Conservation (phyloP, 1,139 yeast genomes). For the Candida sp. region DNA sequence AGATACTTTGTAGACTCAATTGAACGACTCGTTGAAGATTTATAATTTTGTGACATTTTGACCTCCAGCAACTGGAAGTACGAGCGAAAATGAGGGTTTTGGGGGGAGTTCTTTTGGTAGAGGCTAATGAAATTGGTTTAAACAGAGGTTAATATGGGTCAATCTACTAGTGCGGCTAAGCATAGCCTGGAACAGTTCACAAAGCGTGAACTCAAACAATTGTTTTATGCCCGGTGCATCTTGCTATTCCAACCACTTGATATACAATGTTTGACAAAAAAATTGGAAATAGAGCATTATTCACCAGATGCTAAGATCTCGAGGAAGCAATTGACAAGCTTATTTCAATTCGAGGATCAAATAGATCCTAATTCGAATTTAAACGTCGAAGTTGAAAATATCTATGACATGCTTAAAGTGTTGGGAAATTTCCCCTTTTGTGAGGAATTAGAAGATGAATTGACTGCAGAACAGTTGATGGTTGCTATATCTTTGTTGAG, state of each 20-base stretch:
- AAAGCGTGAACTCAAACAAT: slow-evolving; percentile 14
- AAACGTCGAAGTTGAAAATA: slow-evolving; percentile 9
- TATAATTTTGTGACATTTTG: no score
- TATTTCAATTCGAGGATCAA: slow-evolving; percentile 13
- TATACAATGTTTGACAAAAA: slow-evolving; percentile 16
- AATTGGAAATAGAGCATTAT: slow-evolving; percentile 8
- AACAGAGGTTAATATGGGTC: slow-evolving; percentile 13
- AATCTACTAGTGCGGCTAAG: slow-evolving; percentile 13
- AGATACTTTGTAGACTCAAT: no score
- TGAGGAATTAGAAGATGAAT: slow-evolving; percentile 10
- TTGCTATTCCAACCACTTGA: slow-evolving; percentile 22
- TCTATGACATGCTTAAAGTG: slow-evolving; percentile 22
- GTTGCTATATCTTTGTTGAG: slow-evolving; percentile 22
- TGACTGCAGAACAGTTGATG: slow-evolving; percentile 22
- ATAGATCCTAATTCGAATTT: slow-evolving; percentile 5
- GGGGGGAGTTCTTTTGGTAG: background rate
- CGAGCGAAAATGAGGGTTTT: background rate
- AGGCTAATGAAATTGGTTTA: background rate
- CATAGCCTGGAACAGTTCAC: slow-evolving; percentile 12
- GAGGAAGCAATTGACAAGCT: slow-evolving; percentile 18
- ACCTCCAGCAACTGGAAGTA: no score
- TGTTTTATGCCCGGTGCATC: slow-evolving; percentile 19
- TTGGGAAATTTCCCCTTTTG: slow-evolving; percentile 32
- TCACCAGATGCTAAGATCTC: slow-evolving; percentile 4
- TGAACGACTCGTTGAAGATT: no score